phyloP scores from a whole-genome alignment of 2,329 filamentous ascomycete species.

The Monosporascus sp. region DNA sequence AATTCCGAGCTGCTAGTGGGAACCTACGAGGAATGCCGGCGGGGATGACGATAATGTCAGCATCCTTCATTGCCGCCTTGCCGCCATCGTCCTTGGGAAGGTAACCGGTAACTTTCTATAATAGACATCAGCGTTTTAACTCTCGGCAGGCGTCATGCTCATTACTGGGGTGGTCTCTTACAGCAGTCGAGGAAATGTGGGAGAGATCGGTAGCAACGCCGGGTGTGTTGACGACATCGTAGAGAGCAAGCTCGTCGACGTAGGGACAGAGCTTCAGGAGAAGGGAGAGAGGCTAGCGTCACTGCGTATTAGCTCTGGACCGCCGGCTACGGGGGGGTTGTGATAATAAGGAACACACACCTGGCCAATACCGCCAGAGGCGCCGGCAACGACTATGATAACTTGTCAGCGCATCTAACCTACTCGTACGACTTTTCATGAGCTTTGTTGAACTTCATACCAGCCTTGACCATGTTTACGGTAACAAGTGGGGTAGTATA shows the following conservation, averaged over 20 bases:
- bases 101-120: constrained; percentile 78
- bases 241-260: constrained; percentile 88
- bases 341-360: constrained; percentile 41
- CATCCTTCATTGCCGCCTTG: constrained; percentile 83
- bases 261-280: constrained; percentile 87
- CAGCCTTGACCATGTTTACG: constrained; percentile 54
- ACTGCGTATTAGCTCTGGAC: constrained; percentile 12
- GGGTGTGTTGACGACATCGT: constrained; percentile 99
- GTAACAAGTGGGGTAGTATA: constrained; percentile 19
- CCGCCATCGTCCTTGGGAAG: constrained; percentile 81
- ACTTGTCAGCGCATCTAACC: constrained; percentile 4
- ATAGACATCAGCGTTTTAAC: constrained; percentile 24
- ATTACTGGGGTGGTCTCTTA: constrained; percentile 30
- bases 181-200: constrained; percentile 89
- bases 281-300: constrained; percentile 78
- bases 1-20: not conserved
- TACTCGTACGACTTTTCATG: not conserved
- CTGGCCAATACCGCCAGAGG: constrained; percentile 97
- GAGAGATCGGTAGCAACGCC: constrained; percentile 95
- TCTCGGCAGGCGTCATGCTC: not conserved
- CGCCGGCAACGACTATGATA: constrained; percentile 74
- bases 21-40: constrained; percentile 91
- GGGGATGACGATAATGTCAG: constrained; percentile 94
- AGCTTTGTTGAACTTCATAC: constrained; percentile 30
- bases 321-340: not conserved